These are phyloP conservation scores for Aureobasidium sp. DNA, from an alignment of 2,329 filamentous ascomycete species.

Conservation along the genomic window DNA sequence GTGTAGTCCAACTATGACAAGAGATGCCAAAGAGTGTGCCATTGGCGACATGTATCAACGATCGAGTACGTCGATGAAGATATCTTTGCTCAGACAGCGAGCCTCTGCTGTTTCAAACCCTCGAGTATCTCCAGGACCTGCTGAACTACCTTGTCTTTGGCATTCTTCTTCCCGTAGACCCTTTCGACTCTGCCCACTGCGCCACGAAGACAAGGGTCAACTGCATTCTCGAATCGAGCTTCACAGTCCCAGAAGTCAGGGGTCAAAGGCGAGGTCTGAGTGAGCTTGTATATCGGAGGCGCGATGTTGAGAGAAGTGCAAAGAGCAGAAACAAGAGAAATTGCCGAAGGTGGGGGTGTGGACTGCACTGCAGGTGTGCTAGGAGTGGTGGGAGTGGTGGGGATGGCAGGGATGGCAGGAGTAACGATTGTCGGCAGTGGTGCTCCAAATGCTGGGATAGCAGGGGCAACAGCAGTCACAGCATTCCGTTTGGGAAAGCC, in stretches of 20 bases:
- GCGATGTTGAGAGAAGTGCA: not conserved
- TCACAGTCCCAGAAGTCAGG: constrained; percentile 5
- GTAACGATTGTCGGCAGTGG: not conserved
- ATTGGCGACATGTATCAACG: too few species aligned
- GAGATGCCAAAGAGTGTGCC: too few species aligned
- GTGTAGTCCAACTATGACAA: too few species aligned
- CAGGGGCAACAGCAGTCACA: not conserved
- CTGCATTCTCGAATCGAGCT: not conserved
- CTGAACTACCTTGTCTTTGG: not conserved
- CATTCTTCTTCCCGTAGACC: constrained; percentile 4
- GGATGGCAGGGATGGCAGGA: not conserved
- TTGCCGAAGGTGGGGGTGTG: not conserved
- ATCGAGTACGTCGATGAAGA: too few species aligned
- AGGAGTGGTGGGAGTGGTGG: not conserved
- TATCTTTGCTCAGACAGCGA: constrained; percentile 6
- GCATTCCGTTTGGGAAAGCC: too few species aligned
- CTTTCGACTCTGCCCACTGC: constrained; percentile 1
- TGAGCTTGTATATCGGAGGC: not conserved
- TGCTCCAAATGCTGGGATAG: not conserved
- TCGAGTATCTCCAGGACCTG: not conserved
- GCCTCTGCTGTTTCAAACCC: not conserved
- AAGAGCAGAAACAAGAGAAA: not conserved
- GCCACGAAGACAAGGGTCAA: not conserved
- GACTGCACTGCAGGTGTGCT: not conserved
- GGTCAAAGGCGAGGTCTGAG: not conserved